A percentile compares a stretch with the other conserved stretches of the same genome.
Conservation (phyloP, 257 asterid genomes). For the Marsdenia floribunda region DNA sequence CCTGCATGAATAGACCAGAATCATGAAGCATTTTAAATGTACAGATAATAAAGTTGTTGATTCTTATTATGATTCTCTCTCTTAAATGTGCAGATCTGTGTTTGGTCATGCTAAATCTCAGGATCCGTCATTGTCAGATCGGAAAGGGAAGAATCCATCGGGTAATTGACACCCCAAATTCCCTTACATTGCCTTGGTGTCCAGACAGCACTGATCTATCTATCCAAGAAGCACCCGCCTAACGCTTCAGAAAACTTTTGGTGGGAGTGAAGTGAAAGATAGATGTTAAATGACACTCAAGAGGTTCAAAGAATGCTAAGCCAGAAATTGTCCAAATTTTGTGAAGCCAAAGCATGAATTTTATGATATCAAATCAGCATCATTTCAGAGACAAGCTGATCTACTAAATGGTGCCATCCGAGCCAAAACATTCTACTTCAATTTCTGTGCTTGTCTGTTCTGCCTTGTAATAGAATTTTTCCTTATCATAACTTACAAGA, state of each 20-base stretch:
- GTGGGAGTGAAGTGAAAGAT: neutral
- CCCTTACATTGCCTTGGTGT: neutral
- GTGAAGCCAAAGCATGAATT: neutral
- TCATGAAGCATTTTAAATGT: neutral
- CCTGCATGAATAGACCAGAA: neutral
- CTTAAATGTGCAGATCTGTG: constrained; percentile 42
- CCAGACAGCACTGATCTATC: neutral
- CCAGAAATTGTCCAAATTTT: neutral
- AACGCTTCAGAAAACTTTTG: neutral
- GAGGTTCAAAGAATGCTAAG: neutral
- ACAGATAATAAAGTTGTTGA: neutral
- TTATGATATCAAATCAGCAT: no score
- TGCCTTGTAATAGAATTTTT: neutral
- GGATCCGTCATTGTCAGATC: constrained; percentile 39
- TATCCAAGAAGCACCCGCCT: neutral
- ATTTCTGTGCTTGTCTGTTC: neutral
- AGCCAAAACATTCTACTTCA: neutral
- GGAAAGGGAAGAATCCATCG: constrained; percentile 35
- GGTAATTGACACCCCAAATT: constrained; percentile 16
- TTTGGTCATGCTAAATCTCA: constrained; percentile 59
- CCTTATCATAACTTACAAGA: neutral
- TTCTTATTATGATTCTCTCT: neutral
- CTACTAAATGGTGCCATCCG: neutral
- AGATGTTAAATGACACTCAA: neutral
- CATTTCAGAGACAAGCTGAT: neutral